Base-by-base conservation (phyloP, 1,139 yeast species). In the Scheffersomyces illinoinensis region DNA sequence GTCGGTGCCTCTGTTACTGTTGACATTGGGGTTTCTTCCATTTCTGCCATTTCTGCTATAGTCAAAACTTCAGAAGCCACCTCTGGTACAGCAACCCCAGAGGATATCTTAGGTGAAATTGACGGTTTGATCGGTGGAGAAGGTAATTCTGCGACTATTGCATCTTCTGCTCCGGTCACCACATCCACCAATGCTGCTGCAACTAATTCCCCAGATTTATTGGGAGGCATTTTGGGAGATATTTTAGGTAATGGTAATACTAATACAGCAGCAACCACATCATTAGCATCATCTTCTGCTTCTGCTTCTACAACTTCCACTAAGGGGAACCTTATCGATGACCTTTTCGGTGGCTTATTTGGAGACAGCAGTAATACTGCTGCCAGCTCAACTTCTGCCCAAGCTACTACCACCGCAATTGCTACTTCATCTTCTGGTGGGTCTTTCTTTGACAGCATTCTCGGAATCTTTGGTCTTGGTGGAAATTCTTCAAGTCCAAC, bases 141-240 rank as follows among this genome's bases (percentile, higher is more conserved):
- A n/a, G 18, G 52, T 43, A 33, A 58, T 49, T 50, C 60, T 18
- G 54, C 59, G 47, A 33, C 60, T 17, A 23, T 58, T 19, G 51
- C 56, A 17, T 48, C 60, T 50, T 48, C 60, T 33, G 50, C 61
- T 19, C 52, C 60, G 14, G 47, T 56, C 12, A 19, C 61, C 14
- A 23, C 57, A 6, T 52, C 60, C 46, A 19, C 55, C 14, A 53
- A 59, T 19, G 23, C 62, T 18, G 21, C 56, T 7, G 47, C 58
- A 8, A 26, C 61, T 23, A n/a, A 60, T 17, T 43, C 61, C 47
- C 59, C 57, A 18, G 53, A 53, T n/a, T 60, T 59, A 5, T 57
- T 58, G 52, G 66, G 59, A 43, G 62, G 62, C 19, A 55, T 68
- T 46, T 56, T 70, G 23, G 70, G 59, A 47, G 67, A 60, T 20